Evolutionary conservation across 768 basidiomycete species (phyloP), one percentile per base, ranked within the genome.

Genomic region (Xerocomellus chrysenteron): DNA sequence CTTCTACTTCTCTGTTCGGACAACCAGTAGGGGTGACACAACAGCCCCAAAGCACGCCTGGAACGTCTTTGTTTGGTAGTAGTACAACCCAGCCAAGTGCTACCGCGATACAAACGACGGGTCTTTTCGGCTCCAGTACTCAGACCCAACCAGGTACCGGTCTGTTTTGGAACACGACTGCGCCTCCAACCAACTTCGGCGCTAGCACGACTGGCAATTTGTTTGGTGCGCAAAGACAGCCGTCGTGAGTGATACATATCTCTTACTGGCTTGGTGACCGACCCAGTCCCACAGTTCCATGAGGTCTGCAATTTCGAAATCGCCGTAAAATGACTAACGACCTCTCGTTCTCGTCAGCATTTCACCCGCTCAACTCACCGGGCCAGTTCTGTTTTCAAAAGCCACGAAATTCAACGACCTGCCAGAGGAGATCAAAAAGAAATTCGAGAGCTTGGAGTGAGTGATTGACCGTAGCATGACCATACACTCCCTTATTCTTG

Each of bases 361-460:
- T 41, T 72, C 72, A 2, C 68, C 72, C 21, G 56, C 66, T 55
- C 72, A 73, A 57, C 9, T 56, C 7, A 63, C 60, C 4, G 72
- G 69, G 8, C 68, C 65, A 19, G 57, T 66, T 35, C 14, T 69
- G 19, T 75, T 77, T 42, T 76, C 76, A 30, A 80, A 75, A 54
- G 75, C 78, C 0, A 90, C 89, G 1, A 92, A 90, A 66, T 93
- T 91, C 71, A 93, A 92, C 52, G 91, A 93, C 67, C 72, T 92
- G 4, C 85, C 88, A 1, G 90, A 92, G 49, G 78, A 83, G 3
- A 58, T 85, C 21, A 88, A 84, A 71, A 83, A 73, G 58, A 76
- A 72, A 5, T 75, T 93, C 17, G 91, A 92, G 65, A 68, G 70
- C 39, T 81, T 93, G 42, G 91, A 93, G 91, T 92, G 61, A 55